Evolutionary conservation across 2,329 filamentous ascomycete genomes (phyloP).

Genomic region (Fusarium drepaniforme): DNA sequence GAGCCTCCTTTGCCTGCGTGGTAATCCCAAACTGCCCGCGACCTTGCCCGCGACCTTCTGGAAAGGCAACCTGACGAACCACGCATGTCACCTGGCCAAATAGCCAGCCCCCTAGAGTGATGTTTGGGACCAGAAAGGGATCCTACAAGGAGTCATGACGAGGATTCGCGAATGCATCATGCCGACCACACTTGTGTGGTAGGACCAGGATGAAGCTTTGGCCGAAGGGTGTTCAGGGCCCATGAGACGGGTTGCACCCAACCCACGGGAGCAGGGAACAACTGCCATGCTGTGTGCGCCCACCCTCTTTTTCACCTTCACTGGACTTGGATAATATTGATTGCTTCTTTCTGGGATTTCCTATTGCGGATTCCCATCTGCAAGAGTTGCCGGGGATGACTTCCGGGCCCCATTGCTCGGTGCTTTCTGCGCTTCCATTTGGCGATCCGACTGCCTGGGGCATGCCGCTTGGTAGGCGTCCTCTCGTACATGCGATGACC

Average conservation of each 20-base stretch:
- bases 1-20: neutral
- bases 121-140: neutral
- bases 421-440: neutral
- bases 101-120: neutral
- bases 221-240: no score
- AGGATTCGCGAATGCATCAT: no score
- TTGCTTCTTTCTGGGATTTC: neutral
- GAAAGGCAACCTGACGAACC: neutral
- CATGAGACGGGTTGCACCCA: no score
- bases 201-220: neutral
- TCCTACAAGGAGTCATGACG: no score
- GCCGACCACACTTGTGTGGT: neutral
- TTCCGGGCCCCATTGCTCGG: neutral
- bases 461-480: neutral
- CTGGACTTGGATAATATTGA: neutral
- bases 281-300: neutral
- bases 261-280: neutral
- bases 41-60: neutral
- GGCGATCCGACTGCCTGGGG: neutral
- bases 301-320: neutral
- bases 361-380: neutral
- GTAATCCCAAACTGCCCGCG: neutral
- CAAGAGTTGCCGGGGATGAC: neutral
- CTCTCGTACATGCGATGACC: neutral
- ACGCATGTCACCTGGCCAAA: neutral